phyloP scores from a whole-genome alignment of 192 early-diverging fungal genomes.

The Gamsiella multidivaricata region DNA sequence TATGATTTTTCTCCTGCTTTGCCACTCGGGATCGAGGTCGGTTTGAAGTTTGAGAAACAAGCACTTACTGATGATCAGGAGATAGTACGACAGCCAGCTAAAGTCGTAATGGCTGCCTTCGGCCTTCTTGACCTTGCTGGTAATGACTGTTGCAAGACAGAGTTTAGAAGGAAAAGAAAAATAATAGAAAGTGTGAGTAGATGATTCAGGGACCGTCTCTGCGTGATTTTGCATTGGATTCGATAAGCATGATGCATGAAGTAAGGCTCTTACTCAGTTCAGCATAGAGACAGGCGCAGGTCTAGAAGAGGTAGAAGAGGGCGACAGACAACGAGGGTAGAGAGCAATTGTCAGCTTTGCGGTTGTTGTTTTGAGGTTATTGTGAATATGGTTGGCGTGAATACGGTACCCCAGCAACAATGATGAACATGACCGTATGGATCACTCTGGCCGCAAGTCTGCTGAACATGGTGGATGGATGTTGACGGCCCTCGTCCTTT shows the following conservation, averaged over 20 bases:
- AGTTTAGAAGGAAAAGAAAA: no score
- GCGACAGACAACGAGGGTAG: no score
- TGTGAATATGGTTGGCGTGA: no score
- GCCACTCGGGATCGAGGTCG: no score
- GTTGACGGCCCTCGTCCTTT: neutral
- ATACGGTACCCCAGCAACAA: constrained; percentile 40
- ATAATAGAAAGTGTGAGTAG: neutral
- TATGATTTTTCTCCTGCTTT: no score
- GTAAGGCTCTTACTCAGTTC: constrained; percentile 32
- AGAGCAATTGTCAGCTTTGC: no score
- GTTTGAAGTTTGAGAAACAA: constrained; percentile 2
- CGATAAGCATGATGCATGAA: no score
- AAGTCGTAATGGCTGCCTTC: constrained; percentile 19
- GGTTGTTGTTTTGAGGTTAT: neutral
- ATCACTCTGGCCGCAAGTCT: constrained; percentile 23
- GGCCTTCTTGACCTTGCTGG: constrained; percentile 12
- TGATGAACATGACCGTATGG: constrained; percentile 31
- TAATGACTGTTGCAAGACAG: constrained; percentile 28
- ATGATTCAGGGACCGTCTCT: no score
- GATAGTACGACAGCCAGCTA: constrained; percentile 44
- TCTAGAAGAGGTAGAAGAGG: constrained; percentile 11
- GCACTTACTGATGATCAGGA: constrained; percentile 36
- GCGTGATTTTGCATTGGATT: no score
- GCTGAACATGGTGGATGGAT: constrained; percentile 19
- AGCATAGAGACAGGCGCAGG: constrained; percentile 24